A percentile compares a stretch with the other conserved stretches of the same genome.
Conservation (phyloP, 345 rosid species). For the Atalantia buxifolia region DNA sequence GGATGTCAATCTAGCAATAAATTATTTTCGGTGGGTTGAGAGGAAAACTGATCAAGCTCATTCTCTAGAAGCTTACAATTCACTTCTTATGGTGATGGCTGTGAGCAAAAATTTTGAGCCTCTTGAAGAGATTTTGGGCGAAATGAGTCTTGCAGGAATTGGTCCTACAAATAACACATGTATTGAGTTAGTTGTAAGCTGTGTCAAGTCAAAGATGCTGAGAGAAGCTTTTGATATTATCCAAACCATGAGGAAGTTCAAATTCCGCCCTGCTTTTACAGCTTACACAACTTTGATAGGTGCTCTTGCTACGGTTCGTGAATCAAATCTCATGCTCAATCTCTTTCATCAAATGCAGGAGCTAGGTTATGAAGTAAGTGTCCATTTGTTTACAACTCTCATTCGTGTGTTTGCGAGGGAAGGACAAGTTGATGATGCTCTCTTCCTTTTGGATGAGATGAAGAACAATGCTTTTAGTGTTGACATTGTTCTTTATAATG, state of each 20-base stretch:
- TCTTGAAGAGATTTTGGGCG: constrained; percentile 71
- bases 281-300: constrained; percentile 92
- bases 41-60: constrained; percentile 50
- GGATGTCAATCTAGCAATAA: constrained; percentile 56
- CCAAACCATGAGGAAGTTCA: constrained; percentile 85
- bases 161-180: constrained; percentile 55
- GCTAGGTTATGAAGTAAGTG: constrained; percentile 81
- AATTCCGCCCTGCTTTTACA: constrained; percentile 86
- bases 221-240: constrained; percentile 73
- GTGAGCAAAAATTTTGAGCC: constrained; percentile 45
- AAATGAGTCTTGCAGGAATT: constrained; percentile 87
- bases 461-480: constrained; percentile 71
- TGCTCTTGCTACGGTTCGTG: constrained; percentile 56
- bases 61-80: constrained; percentile 77
- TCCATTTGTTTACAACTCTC: constrained; percentile 82
- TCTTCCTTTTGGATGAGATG: constrained; percentile 88
- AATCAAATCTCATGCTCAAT: constrained; percentile 67
- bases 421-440: constrained; percentile 79
- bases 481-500: constrained; percentile 88
- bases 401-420: constrained; percentile 79
- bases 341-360: constrained; percentile 96
- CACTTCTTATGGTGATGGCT: constrained; percentile 73
- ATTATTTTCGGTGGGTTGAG: constrained; percentile 78
- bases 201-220: constrained; percentile 57
- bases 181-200: constrained; percentile 57